A percentile compares a stretch with the other conserved stretches of the same genome.
Conservation (phyloP, 768 basidiomycete species). For the Gloeostereum incarnatum region DNA sequence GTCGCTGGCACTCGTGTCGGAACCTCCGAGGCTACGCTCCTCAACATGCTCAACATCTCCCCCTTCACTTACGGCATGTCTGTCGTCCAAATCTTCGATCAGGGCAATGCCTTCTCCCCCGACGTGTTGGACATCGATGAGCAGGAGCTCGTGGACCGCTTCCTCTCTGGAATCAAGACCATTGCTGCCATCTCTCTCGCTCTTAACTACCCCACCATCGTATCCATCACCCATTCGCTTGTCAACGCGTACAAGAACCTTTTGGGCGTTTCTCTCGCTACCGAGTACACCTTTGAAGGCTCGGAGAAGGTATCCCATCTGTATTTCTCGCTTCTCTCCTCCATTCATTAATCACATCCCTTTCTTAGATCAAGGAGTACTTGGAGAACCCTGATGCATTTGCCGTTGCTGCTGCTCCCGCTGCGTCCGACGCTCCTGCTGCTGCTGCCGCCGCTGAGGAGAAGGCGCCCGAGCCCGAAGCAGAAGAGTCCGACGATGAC, state of each 20-base stretch:
- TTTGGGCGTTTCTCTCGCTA: conserved; percentile 77
- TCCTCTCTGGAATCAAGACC: conserved; percentile 90
- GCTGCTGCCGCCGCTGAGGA: conserved; percentile 52
- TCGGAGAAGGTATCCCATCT: conserved; percentile 69
- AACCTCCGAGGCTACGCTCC: conserved; percentile 90
- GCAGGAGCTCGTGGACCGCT: conserved; percentile 82
- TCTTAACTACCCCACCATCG: conserved; percentile 92
- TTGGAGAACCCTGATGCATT: conserved; percentile 99
- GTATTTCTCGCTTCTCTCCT: conserved; percentile 8
- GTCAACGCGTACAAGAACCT: conserved; percentile 99
- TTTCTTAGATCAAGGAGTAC: conserved; percentile 79
- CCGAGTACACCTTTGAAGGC: conserved; percentile 93
- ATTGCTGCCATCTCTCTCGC: conserved; percentile 95
- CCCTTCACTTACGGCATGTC: conserved; percentile 99
- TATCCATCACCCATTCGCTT: conserved; percentile 87
- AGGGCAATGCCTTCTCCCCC: conserved; percentile 86
- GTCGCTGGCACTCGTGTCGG: conserved; percentile 89
- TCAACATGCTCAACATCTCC: conserved; percentile 99
- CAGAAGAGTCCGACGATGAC: conserved; percentile 83
- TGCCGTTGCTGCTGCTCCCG: conserved; percentile 67
- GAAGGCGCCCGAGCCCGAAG: conserved; percentile 76
- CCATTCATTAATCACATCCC: conserved; percentile 11
- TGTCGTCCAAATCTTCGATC: conserved; percentile 93
- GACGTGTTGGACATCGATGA: conserved; percentile 91
- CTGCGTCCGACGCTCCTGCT: conserved; percentile 42